A percentile compares a stretch with the other conserved stretches of the same genome.
phyloP scores from a whole-genome alignment of 108 stramenopile species.

The Fragilaria radians region DNA sequence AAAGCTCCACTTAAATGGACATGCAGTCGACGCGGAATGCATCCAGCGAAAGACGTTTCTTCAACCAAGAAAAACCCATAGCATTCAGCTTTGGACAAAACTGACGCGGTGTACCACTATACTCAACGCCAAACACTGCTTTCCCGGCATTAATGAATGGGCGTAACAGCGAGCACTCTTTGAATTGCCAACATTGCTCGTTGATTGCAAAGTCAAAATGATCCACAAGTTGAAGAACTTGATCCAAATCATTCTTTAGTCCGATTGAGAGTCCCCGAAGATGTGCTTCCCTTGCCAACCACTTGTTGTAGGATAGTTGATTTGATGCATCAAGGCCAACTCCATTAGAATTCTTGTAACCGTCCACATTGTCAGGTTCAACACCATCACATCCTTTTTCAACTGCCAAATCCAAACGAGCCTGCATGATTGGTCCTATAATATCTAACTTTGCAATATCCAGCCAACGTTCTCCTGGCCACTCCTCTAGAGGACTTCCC shows the following conservation, averaged over 20 bases:
- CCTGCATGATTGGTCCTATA: conserved; percentile 12
- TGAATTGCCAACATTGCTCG: conserved; percentile 29
- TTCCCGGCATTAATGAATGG: conserved; percentile 7
- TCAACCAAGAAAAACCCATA: conserved; percentile 2
- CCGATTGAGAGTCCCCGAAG: conserved; percentile 16
- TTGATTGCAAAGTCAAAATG: conserved; percentile 32
- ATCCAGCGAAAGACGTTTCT: conserved; percentile 2
- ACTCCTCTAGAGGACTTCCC: conserved; percentile 2
- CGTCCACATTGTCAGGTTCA: conserved; percentile 24
- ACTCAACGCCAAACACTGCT: conserved; percentile 29
- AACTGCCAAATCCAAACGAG: conserved; percentile 14
- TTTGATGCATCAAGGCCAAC: background rate
- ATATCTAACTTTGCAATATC: conserved; percentile 9
- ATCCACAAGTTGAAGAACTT: conserved; percentile 2
- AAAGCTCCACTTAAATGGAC: too few species aligned
- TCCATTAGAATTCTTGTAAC: conserved; percentile 12
- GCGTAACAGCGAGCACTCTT: conserved; percentile 17
- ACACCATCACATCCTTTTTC: conserved; percentile 24
- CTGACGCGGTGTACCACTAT: background rate
- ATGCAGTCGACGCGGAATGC: conserved; percentile 7
- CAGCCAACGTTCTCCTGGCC: conserved; percentile 19
- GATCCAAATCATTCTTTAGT: conserved; percentile 19
- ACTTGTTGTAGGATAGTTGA: conserved; percentile 8
- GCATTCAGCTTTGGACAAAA: conserved; percentile 10
- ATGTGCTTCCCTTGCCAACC: conserved; percentile 11